Evolutionary conservation across 257 asterid species (phyloP), one percentile per base, ranked within the genome.

Genomic region (Nemophila menziesii): DNA sequence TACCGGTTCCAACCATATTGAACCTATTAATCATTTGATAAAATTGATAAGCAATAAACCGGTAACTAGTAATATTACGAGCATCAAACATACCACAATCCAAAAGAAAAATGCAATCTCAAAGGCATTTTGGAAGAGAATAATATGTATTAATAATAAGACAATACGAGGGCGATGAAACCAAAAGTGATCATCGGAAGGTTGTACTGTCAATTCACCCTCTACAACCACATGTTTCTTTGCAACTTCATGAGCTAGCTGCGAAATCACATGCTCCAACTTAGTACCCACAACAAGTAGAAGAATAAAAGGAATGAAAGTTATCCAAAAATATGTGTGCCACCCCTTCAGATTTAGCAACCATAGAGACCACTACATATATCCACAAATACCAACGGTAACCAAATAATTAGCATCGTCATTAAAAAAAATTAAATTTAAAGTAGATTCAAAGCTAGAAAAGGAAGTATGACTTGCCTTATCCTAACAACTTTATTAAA

Each of bases 321-420:
- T 50, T 41, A 61, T 54, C 67, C 67, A 61, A 43, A 61, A 53
- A 54, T 61, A 54, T 13, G 62, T 54, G 48, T 90, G 94, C 96
- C 96, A 90, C 58, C 93, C 99, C 85, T 79, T 65, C 43, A 90
- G 51, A 64, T 90, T 85, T 69, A 85, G 53, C 67, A 81, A 62
- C 81, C 85, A 53, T 74, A 90, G n/a, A 90, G 63, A 90, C 10
- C 72, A 90, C 45, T 54, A 90, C 99, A 51, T 85, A 90, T 44
- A 74, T 27, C 99, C 99, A 90, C 70, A 90, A 59, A 65, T 90
- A 81, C 99, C 96, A 90, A 68, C 99, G 85, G 89, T 86, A 77
- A 54, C n/a, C n/a, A n/a, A n/a, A n/a, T n/a, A n/a, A n/a, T n/a
- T n/a, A n/a, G n/a, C n/a, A n/a, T n/a, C n/a, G n/a, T n/a, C n/a